A percentile compares a stretch with the other conserved stretches of the same genome.
These are phyloP conservation scores for Pittosporum tobira DNA, from an alignment of 129 eudicot species.

Conservation along the genomic window DNA sequence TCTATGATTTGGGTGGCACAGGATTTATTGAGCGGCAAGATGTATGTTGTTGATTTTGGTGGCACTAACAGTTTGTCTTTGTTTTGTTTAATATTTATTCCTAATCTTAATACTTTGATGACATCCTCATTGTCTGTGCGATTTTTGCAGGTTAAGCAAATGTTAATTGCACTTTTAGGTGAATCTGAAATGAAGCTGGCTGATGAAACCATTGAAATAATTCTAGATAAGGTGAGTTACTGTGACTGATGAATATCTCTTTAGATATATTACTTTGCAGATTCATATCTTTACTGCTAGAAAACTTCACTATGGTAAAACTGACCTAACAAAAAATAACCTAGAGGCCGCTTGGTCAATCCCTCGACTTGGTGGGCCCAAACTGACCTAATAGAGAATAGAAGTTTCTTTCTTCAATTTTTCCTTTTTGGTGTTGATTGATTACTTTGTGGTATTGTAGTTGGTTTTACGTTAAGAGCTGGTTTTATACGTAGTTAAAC, in stretches of 20 bases:
- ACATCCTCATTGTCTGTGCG: conserved; percentile 8
- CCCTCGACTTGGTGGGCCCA: not conserved
- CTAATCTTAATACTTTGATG: too few relatives aligned
- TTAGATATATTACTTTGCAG: not conserved
- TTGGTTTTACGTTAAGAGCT: not conserved
- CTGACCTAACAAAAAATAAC: too few relatives aligned
- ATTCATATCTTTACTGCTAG: conserved; percentile 1
- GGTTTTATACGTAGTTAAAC: not conserved
- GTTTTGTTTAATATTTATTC: too few relatives aligned
- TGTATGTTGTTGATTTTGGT: conserved; percentile 50
- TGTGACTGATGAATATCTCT: not conserved
- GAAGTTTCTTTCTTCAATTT: not conserved
- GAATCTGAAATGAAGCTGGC: conserved; percentile 57
- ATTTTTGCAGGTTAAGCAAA: conserved; percentile 13
- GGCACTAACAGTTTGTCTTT: too few relatives aligned
- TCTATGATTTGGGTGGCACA: conserved; percentile 91
- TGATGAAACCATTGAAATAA: conserved; percentile 48
- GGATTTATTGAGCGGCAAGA: conserved; percentile 98
- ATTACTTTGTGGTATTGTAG: too few relatives aligned
- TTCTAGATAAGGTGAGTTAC: conserved; percentile 50
- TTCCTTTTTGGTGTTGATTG: too few relatives aligned
- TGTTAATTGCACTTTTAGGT: conserved; percentile 14
- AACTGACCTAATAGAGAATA: too few relatives aligned
- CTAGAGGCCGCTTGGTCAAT: too few relatives aligned
- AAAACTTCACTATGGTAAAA: not conserved